phyloP scores from a whole-genome alignment of 169 alveolate genomes.

The Plasmodium cynomolgi region DNA sequence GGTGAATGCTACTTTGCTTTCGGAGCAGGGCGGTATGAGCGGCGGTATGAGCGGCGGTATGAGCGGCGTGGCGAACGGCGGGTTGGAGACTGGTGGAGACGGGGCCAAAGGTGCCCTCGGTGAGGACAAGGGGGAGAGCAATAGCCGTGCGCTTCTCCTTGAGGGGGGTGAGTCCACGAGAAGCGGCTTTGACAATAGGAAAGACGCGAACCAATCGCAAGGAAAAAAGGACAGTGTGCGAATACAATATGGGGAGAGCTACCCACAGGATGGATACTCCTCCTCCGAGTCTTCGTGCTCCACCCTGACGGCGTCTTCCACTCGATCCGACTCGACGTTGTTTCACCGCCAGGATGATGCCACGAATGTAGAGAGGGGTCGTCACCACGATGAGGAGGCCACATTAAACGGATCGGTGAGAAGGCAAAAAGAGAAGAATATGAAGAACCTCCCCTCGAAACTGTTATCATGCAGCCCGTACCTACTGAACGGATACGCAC shows the following conservation, averaged over 20 bases:
- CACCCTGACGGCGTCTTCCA: background rate
- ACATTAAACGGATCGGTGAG: background rate
- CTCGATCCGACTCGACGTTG: background rate
- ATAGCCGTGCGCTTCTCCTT: background rate
- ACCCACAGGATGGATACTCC: background rate
- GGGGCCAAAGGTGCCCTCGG: background rate
- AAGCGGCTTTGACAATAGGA: background rate
- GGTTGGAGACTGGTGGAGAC: background rate
- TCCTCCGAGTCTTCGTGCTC: background rate
- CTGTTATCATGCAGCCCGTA: background rate
- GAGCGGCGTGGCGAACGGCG: background rate
- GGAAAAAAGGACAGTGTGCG: background rate
- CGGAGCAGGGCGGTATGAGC: background rate
- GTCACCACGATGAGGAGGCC: background rate
- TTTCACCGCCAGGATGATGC: background rate
- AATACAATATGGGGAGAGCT: background rate
- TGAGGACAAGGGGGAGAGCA: background rate
- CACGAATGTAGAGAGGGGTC: background rate
- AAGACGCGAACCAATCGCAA: background rate
- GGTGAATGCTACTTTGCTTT: background rate
- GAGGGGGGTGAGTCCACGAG: background rate
- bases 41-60: background rate
- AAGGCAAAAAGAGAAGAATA: background rate
- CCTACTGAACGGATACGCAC: constrained; percentile 25
- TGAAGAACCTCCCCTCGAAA: background rate